These are phyloP conservation scores for Chytridium lagenaria DNA, from an alignment of 371 early-diverging fungal genomes.

Conservation along the genomic window DNA sequence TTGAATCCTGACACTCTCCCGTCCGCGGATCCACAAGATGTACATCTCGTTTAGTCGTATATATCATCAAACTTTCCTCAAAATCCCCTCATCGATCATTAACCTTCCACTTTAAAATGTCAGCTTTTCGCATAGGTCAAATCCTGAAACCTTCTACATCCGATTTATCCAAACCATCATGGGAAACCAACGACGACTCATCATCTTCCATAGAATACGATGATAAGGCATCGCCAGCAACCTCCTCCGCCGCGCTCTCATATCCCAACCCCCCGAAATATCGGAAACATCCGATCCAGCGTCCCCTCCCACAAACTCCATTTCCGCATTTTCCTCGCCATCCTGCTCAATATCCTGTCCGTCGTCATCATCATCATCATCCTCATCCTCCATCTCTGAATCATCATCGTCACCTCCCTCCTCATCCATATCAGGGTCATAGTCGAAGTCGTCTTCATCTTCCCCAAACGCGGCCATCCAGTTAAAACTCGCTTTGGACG, in stretches of 20 bases:
- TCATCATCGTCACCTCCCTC: neutral
- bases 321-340: neutral
- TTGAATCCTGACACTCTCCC: conserved; percentile 9
- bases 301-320: too few species aligned
- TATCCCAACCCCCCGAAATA: too few species aligned
- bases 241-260: neutral
- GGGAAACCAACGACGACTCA: neutral
- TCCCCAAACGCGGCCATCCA: neutral
- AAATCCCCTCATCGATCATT: too few species aligned
- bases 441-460: conserved; percentile 2
- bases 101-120: too few species aligned
- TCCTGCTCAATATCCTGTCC: neutral
- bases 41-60: conserved; percentile 22
- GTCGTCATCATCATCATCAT: conserved; percentile 2
- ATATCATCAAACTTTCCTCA: conserved; percentile 10
- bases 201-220: neutral
- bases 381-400: conserved; percentile 1
- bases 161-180: too few species aligned
- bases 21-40: conserved; percentile 26
- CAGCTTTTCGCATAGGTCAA: too few species aligned
- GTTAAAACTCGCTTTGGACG: neutral
- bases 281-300: too few species aligned
- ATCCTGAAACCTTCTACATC: too few species aligned
- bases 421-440: conserved; percentile 2
- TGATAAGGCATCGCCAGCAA: neutral